Evolutionary conservation across 2,329 filamentous ascomycete genomes (phyloP).

Genomic region (Penicillium sp.): DNA sequence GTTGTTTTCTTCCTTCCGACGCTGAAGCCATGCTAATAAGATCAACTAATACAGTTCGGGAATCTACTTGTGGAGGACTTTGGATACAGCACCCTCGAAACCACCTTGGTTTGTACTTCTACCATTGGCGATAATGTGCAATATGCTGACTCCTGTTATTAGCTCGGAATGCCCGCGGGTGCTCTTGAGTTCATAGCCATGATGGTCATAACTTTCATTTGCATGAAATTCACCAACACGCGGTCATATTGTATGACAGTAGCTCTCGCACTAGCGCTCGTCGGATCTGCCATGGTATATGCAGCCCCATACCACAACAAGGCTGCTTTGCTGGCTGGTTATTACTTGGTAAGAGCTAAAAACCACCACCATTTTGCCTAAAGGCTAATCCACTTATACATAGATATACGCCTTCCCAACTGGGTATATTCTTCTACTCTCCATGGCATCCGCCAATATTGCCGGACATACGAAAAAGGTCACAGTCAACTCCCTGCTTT

Average conservation of each 20-base stretch:
- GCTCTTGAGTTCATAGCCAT: background rate
- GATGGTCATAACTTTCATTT: background rate
- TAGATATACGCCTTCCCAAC: conserved; percentile 1
- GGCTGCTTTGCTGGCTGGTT: background rate
- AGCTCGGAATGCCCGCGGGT: background rate
- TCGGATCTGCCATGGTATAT: background rate
- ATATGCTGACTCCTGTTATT: too few relatives aligned
- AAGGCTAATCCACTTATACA: background rate
- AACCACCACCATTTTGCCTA: too few relatives aligned
- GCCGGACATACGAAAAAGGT: background rate
- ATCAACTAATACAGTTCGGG: background rate
- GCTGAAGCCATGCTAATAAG: too few relatives aligned
- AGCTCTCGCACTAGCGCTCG: background rate
- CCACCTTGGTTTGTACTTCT: background rate
- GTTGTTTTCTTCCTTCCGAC: too few relatives aligned
- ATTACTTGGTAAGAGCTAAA: background rate
- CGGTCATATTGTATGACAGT: background rate
- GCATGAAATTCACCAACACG: background rate
- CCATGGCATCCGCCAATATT: conserved; percentile 16
- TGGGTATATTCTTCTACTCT: conserved; percentile 13
- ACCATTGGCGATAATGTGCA: too few relatives aligned
- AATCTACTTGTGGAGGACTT: background rate
- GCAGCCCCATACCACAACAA: background rate
- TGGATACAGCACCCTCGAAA: background rate
- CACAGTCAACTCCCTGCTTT: background rate